Base-by-base conservation (phyloP, 345 rosid genomes). In the Bretschneidera sinensis region DNA sequence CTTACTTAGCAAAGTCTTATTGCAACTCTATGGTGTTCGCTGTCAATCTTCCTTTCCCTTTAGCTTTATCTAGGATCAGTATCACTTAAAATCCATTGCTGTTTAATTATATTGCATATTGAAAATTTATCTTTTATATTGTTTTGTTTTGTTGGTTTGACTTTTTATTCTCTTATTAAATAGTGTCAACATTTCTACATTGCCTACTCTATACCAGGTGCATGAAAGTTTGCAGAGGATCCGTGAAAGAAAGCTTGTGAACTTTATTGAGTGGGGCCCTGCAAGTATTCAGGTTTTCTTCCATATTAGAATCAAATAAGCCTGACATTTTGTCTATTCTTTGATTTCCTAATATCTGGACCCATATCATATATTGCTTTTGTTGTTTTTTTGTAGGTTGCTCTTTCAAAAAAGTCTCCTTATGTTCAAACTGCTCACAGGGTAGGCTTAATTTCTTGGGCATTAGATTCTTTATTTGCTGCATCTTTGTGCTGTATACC, bases 261-360 rank as follows among this genome's bases (percentile, higher is more conserved):
- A 94, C 74, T 94, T 94, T 82, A 94, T 94, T 54, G 99, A 90
- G 64, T 94, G 97, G 99, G 99, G 99, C 54, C 99, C 99, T 67
- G 97, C 99, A 71, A 94, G 99, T 64, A 94, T 94, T 65, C 99
- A 90, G 92, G 97, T 89, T 31, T 66, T 50, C 23, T 48, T 55
- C 34, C 56, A 35, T 39, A 17, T 15, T 49, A 34, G 48, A 22
- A 49, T 47, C 62, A 62, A 61, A 43, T 24, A 23, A 16, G 8
- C 61, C 53, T 49, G 21, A 17, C 49, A 16, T 49, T 56, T 49
- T 14, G 55, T 65, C 21, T 62, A 1, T 48, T 66, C 43, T 65
- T 66, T 56, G 48, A 39, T 39, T 0, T 57, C 54, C 54, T 43
- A 34, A 48, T 65, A 48, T 52, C 49, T 57, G 57, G 48, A 52